Evolutionary conservation across 257 asterid species (phyloP), one percentile per base, ranked within the genome.

Genomic region (Ophiorrhiza pumila): DNA sequence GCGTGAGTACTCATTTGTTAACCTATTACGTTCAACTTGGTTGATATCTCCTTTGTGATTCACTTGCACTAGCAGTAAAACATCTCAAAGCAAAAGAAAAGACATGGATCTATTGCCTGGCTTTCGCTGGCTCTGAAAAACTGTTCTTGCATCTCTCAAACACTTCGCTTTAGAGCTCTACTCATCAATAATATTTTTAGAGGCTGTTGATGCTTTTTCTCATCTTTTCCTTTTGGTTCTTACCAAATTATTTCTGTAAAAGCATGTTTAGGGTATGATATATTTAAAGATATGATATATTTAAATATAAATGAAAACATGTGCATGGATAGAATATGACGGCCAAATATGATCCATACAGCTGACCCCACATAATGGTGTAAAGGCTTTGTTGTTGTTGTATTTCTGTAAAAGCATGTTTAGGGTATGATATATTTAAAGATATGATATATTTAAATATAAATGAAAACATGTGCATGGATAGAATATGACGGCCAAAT

Each of bases 1-100:
- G 69, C 84, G 99, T 95, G 72, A 74, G 86, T 74, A 83, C 78
- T 75, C 81, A 64, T 31, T 56, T 27, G 22, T 39, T 46, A 61
- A 9, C 45, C 63, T 65, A 15, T 5, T 59, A 41, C 45, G 9
- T n/a, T 39, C 31, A 20, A 13, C 58, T 67, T 46, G 31, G 22
- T 65, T 65, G 53, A 57, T 27, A 39, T 22, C n/a, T 71, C 7
- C 66, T 37, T 17, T 4, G 9, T 20, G 4, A 37, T 45, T 25
- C 14, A 11, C 68, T 43, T 72, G 71, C 66, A 34, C 50, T 7
- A 39, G 20, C 42, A 23, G 65, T 37, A 55, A 32, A 50, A 18
- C 20, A 9, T 50, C 29, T 31, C 10, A 0, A 49, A 60, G 65
- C 22, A 49, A 60, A 31, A 59, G 12, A 45, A 43, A 2, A 7